phyloP scores from a whole-genome alignment of 208 protist species.

The Naegleria fowleri region DNA sequence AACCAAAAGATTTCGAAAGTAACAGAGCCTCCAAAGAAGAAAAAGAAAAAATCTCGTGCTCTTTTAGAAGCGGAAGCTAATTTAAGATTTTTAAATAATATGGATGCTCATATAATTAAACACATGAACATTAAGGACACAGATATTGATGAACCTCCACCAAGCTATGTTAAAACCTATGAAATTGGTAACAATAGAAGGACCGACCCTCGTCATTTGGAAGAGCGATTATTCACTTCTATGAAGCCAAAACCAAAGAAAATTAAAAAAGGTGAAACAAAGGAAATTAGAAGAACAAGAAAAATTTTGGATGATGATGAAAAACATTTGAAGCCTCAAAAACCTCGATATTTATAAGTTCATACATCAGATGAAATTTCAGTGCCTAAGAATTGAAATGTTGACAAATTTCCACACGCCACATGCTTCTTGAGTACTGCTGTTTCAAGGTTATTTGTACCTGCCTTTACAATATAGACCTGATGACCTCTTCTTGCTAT shows the following conservation, averaged over 20 bases:
- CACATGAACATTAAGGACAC: not conserved
- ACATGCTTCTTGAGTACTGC: too few species aligned
- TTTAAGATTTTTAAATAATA: not conserved
- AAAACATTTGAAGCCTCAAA: not conserved
- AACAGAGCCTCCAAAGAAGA: not conserved
- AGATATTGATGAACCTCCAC: not conserved
- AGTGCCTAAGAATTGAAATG: too few species aligned
- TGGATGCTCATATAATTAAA: not conserved
- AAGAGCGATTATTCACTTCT: not conserved
- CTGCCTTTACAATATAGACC: not conserved
- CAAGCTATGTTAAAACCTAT: not conserved
- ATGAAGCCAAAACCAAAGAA: not conserved
- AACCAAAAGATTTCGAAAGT: not conserved
- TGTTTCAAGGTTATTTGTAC: not conserved
- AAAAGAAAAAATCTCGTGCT: not conserved
- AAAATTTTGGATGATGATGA: not conserved
- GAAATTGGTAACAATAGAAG: not conserved
- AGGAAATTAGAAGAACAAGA: not conserved
- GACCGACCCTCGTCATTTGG: not conserved
- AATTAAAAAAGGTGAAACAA: not conserved
- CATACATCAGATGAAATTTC: too few species aligned
- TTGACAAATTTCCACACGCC: too few species aligned
- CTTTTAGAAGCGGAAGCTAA: not conserved
- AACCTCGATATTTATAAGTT: not conserved
- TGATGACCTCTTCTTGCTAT: not conserved